phyloP scores from a whole-genome alignment of 2,329 filamentous ascomycete genomes.

The Talaromyces verruculosus region DNA sequence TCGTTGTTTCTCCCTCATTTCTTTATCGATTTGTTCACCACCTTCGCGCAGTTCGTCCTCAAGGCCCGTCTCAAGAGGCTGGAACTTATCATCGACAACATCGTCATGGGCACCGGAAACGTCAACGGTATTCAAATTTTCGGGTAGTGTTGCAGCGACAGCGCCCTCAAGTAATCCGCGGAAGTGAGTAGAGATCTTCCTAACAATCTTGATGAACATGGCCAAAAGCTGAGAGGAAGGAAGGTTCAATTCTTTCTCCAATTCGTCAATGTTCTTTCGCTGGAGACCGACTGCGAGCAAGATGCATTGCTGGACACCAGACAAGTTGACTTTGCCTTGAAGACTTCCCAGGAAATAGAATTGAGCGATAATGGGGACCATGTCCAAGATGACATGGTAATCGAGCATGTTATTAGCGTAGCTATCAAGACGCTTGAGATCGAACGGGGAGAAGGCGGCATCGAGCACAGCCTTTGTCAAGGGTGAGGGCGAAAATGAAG shows the following conservation, averaged over 20 bases:
- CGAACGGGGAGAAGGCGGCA: constrained; percentile 77
- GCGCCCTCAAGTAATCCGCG: constrained; percentile 71
- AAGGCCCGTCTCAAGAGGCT: constrained; percentile 68
- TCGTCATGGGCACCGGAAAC: constrained; percentile 68
- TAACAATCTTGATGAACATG: constrained; percentile 95
- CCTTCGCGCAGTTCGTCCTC: constrained; percentile 83
- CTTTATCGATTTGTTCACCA: constrained; percentile 70
- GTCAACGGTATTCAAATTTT: constrained; percentile 41
- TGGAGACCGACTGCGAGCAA: constrained; percentile 89
- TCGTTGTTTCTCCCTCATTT: constrained; percentile 75
- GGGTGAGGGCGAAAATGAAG: constrained; percentile 52
- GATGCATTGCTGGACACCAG: constrained; percentile 80
- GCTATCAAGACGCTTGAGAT: constrained; percentile 89
- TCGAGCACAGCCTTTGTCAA: constrained; percentile 78
- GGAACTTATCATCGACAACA: constrained; percentile 63
- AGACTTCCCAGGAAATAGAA: constrained; percentile 84
- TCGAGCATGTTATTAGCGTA: constrained; percentile 98
- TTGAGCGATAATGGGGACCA: constrained; percentile 77
- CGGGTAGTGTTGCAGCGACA: constrained; percentile 62
- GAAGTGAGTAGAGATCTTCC: constrained; percentile 82
- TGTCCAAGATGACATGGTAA: constrained; percentile 93
- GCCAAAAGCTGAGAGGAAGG: constrained; percentile 78
- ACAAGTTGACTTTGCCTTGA: constrained; percentile 65
- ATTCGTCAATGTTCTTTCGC: constrained; percentile 76
- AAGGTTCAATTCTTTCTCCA: constrained; percentile 76